phyloP scores from a whole-genome alignment of 495 filamentous ascomycete species.

The Pseudotulostoma volvatum region DNA sequence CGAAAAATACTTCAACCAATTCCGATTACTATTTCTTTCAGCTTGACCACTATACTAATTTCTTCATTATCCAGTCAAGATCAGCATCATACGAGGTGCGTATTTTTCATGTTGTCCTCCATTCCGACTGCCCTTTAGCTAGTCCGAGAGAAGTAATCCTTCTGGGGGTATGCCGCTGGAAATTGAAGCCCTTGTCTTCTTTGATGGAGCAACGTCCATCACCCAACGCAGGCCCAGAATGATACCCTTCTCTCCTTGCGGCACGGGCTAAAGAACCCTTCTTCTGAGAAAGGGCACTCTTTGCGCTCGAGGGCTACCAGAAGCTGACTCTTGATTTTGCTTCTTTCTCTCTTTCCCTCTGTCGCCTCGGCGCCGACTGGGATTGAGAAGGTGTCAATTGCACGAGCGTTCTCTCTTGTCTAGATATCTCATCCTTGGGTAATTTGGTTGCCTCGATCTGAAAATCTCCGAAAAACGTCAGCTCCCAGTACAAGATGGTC shows the following conservation, averaged over 20 bases:
- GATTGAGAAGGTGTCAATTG: too few relatives aligned
- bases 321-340: slow-evolving; percentile 53
- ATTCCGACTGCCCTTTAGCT: slow-evolving; percentile 27
- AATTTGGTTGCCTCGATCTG: slow-evolving; percentile 40
- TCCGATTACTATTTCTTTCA: too few relatives aligned
- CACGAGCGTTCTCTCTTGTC: neutral
- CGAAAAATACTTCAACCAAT: neutral
- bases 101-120: neutral
- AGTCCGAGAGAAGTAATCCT: slow-evolving; percentile 35
- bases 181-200: neutral
- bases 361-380: neutral
- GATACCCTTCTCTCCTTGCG: slow-evolving; percentile 65
- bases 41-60: too few relatives aligned
- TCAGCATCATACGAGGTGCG: too few relatives aligned
- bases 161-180: slow-evolving; percentile 1
- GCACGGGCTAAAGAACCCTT: slow-evolving; percentile 90
- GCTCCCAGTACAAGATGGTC: slow-evolving; percentile 77
- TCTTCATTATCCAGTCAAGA: too few relatives aligned
- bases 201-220: too few relatives aligned
- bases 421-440: slow-evolving; percentile 63
- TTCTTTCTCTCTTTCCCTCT: slow-evolving; percentile 21
- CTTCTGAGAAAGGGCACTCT: slow-evolving; percentile 62
- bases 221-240: too few relatives aligned
- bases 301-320: slow-evolving; percentile 68
- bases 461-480: slow-evolving; percentile 45